Evolutionary conservation across 768 basidiomycete species (phyloP).

Genomic region (Termitomyces titanicus): DNA sequence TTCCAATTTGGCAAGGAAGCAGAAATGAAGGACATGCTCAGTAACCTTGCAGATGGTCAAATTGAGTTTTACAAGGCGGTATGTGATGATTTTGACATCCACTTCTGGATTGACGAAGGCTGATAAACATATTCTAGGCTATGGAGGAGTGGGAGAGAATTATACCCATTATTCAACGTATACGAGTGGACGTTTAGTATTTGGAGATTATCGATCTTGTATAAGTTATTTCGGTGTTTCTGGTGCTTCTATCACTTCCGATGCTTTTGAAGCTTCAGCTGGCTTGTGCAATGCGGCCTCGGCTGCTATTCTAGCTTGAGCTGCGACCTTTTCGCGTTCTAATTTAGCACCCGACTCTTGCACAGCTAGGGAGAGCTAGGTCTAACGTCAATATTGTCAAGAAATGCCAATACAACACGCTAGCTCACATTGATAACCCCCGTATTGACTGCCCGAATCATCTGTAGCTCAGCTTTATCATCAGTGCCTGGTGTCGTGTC

Average conservation of each 20-base stretch:
- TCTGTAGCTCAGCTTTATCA: constrained; percentile 67
- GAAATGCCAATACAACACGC: neutral
- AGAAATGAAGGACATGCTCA: constrained; percentile 97
- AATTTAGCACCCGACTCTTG: constrained; percentile 80
- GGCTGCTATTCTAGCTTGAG: constrained; percentile 7
- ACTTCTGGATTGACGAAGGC: neutral
- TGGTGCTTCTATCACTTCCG: neutral
- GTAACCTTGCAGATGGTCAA: constrained; percentile 87
- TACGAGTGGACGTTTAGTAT: constrained; percentile 83
- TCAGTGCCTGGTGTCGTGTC: constrained; percentile 66
- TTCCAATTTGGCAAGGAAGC: constrained; percentile 90
- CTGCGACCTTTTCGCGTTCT: constrained; percentile 27
- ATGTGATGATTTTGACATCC: constrained; percentile 25
- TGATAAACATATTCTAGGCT: constrained; percentile 40
- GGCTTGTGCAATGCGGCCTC: neutral
- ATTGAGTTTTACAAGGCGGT: constrained; percentile 90
- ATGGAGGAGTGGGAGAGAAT: constrained; percentile 98
- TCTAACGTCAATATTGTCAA: neutral
- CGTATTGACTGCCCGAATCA: constrained; percentile 79
- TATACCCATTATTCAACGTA: constrained; percentile 90
- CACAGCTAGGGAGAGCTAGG: constrained; percentile 68
- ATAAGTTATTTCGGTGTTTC: constrained; percentile 3
- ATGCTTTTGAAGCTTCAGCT: neutral
- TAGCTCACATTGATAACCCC: constrained; percentile 70
- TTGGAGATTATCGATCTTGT: constrained; percentile 1